Percentiles rank a stretch among this genome's conserved stretches.
These are phyloP conservation scores for Cercospora sp. DNA, from an alignment of 2,329 filamentous ascomycete genomes.

Conservation along the genomic window DNA sequence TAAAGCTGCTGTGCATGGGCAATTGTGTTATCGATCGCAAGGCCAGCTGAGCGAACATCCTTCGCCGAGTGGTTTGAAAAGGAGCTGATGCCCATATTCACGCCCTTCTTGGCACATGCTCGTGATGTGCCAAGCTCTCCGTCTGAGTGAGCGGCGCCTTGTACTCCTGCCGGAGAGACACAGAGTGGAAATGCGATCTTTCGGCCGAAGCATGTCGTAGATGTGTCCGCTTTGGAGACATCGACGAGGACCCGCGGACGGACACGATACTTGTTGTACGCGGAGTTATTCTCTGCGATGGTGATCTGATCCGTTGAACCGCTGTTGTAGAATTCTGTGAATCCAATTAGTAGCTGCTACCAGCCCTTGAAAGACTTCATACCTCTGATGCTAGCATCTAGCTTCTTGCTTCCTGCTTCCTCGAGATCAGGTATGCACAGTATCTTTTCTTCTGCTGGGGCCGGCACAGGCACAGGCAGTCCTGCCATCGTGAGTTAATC, in stretches of 20 bases:
- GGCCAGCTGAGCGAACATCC: constrained; percentile 45
- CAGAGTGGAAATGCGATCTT: constrained; percentile 51
- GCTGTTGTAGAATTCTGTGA: constrained; percentile 58
- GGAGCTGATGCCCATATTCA: constrained; percentile 52
- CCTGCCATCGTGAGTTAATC: constrained; percentile 20
- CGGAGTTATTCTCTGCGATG: constrained; percentile 54
- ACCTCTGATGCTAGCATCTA: constrained; percentile 10
- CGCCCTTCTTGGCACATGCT: constrained; percentile 46
- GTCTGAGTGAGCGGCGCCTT: constrained; percentile 52
- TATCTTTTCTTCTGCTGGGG: constrained; percentile 21
- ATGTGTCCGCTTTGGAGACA: constrained; percentile 42
- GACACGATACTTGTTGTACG: constrained; percentile 49
- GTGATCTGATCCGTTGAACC: constrained; percentile 57
- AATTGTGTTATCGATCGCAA: constrained; percentile 40
- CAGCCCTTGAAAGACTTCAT: neutral
- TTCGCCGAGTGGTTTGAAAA: constrained; percentile 51
- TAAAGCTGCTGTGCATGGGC: constrained; percentile 58
- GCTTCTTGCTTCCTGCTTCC: constrained; percentile 26
- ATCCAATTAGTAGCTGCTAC: neutral
- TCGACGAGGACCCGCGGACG: constrained; percentile 41
- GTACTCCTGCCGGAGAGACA: constrained; percentile 54
- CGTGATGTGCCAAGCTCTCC: constrained; percentile 53
- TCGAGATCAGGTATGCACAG: constrained; percentile 30
- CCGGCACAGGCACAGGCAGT: constrained; percentile 24
- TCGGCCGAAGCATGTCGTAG: constrained; percentile 48